Conservation (phyloP, 225 moss, liverwort and hornwort species). For the Neckera pumila region DNA sequence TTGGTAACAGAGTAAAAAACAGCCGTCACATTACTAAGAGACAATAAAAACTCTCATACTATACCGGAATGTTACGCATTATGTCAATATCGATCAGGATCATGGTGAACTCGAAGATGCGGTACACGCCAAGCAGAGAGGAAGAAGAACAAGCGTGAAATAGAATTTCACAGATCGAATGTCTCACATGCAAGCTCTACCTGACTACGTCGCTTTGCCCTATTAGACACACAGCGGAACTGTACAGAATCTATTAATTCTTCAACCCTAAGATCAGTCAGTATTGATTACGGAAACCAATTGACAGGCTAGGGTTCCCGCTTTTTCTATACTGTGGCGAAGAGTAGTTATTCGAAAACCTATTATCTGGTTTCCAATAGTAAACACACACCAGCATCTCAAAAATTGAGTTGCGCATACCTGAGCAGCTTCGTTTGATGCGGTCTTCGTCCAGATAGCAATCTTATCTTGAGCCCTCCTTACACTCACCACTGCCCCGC, state of each 20-base stretch:
- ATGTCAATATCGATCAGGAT: background rate
- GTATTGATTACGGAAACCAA: background rate
- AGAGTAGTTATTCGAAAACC: background rate
- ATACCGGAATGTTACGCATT: background rate
- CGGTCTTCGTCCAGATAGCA: conserved; percentile 81
- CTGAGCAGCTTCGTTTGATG: conserved; percentile 72
- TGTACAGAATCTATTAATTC: background rate
- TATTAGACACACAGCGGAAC: background rate
- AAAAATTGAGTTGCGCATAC: conserved; percentile 4
- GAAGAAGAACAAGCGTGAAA: background rate
- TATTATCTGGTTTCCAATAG: background rate
- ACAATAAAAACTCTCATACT: background rate
- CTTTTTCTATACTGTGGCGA: background rate
- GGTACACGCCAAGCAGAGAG: background rate
- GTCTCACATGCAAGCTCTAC: background rate
- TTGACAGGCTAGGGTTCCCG: background rate
- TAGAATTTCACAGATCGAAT: background rate
- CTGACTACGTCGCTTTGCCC: background rate
- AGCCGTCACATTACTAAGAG: background rate
- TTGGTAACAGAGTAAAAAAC: background rate
- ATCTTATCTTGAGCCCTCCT: conserved; percentile 67
- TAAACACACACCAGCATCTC: background rate
- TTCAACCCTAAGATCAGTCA: background rate
- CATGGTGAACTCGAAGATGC: background rate
- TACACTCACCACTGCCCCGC: conserved; percentile 80